These are phyloP conservation scores for Acacia crassicarpa DNA, from an alignment of 306 rosid genomes.

Conservation along the genomic window DNA sequence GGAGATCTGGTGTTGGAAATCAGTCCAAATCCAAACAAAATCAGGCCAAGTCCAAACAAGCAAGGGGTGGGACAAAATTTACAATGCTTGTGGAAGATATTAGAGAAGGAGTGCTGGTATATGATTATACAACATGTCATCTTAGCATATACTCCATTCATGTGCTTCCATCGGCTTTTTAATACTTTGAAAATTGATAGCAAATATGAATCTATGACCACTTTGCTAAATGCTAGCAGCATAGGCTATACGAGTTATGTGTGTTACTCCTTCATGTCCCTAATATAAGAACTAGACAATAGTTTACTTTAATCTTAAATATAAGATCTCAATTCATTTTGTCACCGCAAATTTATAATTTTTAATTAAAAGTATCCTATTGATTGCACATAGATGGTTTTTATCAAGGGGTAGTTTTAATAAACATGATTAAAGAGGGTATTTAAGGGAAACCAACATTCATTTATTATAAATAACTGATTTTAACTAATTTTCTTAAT, in stretches of 20 bases:
- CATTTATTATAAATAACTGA: too few species aligned
- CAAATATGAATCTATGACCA: not conserved
- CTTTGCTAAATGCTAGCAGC: not conserved
- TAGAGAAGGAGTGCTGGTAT: slow-evolving; percentile 94
- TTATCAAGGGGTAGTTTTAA: too few species aligned
- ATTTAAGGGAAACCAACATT: too few species aligned
- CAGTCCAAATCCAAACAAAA: slow-evolving; percentile 69
- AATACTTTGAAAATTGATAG: not conserved
- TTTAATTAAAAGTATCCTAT: too few species aligned
- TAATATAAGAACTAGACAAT: too few species aligned
- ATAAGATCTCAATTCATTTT: too few species aligned
- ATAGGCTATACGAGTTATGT: not conserved
- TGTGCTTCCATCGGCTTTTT: not conserved
- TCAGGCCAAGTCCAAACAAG: slow-evolving; percentile 65
- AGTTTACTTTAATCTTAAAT: too few species aligned
- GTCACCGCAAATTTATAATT: too few species aligned
- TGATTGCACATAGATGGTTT: too few species aligned
- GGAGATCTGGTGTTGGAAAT: slow-evolving; percentile 68
- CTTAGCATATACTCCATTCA: not conserved
- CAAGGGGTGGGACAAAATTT: slow-evolving; percentile 70
- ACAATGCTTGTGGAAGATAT: slow-evolving; percentile 97
- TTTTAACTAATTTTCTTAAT: too few species aligned
- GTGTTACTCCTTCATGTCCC: not conserved
- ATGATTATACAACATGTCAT: slow-evolving; percentile 5
- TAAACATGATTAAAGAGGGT: too few species aligned